Percentiles rank a stretch among this genome's conserved stretches.
Evolutionary conservation across 345 rosid genomes (phyloP).

Genomic region (Pistacia integerrima): DNA sequence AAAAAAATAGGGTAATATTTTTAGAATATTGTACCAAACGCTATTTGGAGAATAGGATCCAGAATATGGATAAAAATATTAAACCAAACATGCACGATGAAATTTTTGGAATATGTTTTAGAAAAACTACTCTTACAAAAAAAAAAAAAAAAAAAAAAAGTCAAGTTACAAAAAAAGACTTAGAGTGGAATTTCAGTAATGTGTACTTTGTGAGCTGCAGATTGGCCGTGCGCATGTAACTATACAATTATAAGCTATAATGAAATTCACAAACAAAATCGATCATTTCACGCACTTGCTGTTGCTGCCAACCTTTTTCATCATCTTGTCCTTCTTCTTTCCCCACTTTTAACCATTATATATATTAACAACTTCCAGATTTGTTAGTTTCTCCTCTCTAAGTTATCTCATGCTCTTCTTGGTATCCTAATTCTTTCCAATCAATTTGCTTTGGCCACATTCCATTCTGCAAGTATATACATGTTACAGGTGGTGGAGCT

Average conservation of each 20-base stretch:
- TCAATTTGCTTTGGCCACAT: background rate
- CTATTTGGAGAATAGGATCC: too few relatives aligned
- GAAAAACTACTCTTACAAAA: too few relatives aligned
- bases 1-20: too few relatives aligned
- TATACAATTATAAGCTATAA: conserved; percentile 16
- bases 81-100: too few relatives aligned
- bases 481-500: conserved; percentile 32
- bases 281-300: conserved; percentile 11
- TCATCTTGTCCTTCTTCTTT: background rate
- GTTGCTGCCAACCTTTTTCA: background rate
- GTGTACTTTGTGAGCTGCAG: background rate
- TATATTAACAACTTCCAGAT: background rate
- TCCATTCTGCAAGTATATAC: background rate
- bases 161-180: background rate
- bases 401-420: background rate
- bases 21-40: too few relatives aligned
- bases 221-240: conserved; percentile 1
- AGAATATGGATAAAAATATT: too few relatives aligned
- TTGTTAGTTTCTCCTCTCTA: background rate
- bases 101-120: too few relatives aligned
- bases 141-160: too few relatives aligned
- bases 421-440: background rate
- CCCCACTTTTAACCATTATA: background rate
- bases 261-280: background rate
- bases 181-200: background rate